Conservation (phyloP, 2,329 filamentous ascomycete species). For the Fonsecaea monophora region DNA sequence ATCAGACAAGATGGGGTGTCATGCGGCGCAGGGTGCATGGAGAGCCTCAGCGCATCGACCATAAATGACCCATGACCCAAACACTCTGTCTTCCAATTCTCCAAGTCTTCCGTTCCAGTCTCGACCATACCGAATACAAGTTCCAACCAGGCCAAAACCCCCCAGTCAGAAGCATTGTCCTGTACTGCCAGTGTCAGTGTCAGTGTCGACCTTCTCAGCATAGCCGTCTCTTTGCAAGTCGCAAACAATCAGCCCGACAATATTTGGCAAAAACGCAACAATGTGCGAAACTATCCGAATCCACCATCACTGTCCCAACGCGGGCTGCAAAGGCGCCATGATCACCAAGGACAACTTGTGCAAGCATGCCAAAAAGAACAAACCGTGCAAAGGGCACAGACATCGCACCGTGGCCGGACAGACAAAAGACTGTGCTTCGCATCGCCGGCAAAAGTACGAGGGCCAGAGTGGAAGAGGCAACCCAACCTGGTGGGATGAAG, state of each 20-base stretch:
- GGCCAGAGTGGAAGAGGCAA: conserved; percentile 29
- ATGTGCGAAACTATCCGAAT: conserved; percentile 32
- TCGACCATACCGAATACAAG: not conserved
- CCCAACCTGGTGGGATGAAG: conserved; percentile 29
- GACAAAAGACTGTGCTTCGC: conserved; percentile 25
- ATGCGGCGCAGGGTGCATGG: not conserved
- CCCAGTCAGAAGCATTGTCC: not conserved
- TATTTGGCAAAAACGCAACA: not conserved
- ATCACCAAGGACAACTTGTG: conserved; percentile 16
- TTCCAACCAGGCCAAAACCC: too few species aligned
- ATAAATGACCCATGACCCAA: not conserved
- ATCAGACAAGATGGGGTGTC: not conserved
- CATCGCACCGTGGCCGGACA: conserved; percentile 21
- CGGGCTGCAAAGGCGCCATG: conserved; percentile 26
- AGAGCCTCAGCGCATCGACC: not conserved
- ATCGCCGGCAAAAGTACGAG: conserved; percentile 26
- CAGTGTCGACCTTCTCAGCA: too few species aligned
- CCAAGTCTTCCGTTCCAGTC: not conserved
- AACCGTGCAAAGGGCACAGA: conserved; percentile 21
- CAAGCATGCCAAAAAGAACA: conserved; percentile 26
- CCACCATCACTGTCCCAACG: conserved; percentile 23
- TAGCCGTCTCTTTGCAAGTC: not conserved
- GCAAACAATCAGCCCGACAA: not conserved
- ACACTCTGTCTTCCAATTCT: not conserved
- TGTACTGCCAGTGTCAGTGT: not conserved